Evolutionary conservation across 2,329 filamentous ascomycete genomes (phyloP).

Genomic region (Neofusicoccum laricinum): DNA sequence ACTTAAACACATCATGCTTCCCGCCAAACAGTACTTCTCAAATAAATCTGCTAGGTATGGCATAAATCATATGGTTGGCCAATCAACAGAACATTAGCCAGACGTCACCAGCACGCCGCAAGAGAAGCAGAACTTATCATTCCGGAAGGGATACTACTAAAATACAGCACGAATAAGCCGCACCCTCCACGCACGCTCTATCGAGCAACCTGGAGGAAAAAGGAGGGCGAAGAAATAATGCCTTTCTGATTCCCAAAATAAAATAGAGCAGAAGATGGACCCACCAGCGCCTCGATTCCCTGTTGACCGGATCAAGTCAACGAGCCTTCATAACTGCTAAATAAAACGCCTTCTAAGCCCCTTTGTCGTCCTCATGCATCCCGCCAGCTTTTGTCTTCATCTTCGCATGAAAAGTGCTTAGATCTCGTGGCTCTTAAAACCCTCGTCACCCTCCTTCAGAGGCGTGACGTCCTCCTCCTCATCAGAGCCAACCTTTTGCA

Average conservation of each 20-base stretch:
- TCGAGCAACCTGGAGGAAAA: not conserved
- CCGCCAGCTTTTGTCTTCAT: not conserved
- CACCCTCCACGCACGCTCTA: not conserved
- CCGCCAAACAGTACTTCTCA: no score
- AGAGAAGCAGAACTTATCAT: not conserved
- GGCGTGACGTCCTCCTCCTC: conserved; percentile 25
- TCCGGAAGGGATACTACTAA: not conserved
- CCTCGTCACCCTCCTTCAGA: conserved; percentile 30
- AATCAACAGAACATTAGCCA: no score
- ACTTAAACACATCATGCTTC: no score
- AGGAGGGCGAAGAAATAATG: not conserved
- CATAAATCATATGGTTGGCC: no score
- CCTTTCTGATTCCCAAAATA: not conserved
- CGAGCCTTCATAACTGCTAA: not conserved
- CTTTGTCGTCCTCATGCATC: conserved; percentile 10
- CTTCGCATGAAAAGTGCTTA: conserved; percentile 17
- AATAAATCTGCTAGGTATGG: no score
- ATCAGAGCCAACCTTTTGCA: conserved; percentile 13
- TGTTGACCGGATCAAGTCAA: not conserved
- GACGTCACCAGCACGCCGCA: not conserved
- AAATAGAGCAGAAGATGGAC: not conserved
- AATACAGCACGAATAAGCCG: not conserved
- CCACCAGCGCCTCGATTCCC: conserved; percentile 5
- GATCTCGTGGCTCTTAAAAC: conserved; percentile 34
- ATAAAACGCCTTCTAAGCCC: conserved; percentile 12